phyloP scores from a whole-genome alignment of 345 rosid species.

The Acer saccharum region DNA sequence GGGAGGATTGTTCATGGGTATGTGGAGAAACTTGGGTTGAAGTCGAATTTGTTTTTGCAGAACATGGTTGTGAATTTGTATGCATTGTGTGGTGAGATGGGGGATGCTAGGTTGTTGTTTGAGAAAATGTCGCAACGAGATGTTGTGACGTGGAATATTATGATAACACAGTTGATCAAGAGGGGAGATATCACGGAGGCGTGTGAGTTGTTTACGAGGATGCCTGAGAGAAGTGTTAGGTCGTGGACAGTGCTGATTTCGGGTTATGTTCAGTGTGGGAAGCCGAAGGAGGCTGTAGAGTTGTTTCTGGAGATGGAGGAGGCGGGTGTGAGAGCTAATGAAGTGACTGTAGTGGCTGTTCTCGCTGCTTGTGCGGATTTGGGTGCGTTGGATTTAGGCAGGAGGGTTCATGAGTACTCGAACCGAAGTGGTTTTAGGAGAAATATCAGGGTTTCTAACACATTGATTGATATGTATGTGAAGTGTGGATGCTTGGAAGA shows the following conservation, averaged over 20 bases:
- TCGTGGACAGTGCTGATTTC: constrained; percentile 43
- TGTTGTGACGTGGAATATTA: constrained; percentile 39
- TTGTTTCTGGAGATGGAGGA: constrained; percentile 40
- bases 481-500: constrained; percentile 41
- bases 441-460: constrained; percentile 30
- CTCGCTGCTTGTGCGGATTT: constrained; percentile 42
- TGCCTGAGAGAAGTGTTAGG: constrained; percentile 41
- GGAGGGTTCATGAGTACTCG: constrained; percentile 32
- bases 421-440: constrained; percentile 29
- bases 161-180: constrained; percentile 32
- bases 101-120: constrained; percentile 35
- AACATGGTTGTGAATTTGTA: constrained; percentile 37
- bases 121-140: constrained; percentile 43
- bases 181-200: constrained; percentile 31
- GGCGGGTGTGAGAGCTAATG: constrained; percentile 30
- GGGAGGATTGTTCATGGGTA: constrained; percentile 34
- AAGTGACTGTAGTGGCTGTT: constrained; percentile 38
- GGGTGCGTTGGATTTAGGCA: constrained; percentile 37
- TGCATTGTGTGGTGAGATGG: constrained; percentile 31
- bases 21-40: constrained; percentile 41
- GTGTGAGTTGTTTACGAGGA: constrained; percentile 19
- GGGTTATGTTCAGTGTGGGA: constrained; percentile 30
- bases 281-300: constrained; percentile 31
- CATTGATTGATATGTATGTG: constrained; percentile 48
- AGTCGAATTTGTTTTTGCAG: constrained; percentile 32